Conservation (phyloP, 2,329 filamentous ascomycete genomes). For the Colletotrichum spaethianum region DNA sequence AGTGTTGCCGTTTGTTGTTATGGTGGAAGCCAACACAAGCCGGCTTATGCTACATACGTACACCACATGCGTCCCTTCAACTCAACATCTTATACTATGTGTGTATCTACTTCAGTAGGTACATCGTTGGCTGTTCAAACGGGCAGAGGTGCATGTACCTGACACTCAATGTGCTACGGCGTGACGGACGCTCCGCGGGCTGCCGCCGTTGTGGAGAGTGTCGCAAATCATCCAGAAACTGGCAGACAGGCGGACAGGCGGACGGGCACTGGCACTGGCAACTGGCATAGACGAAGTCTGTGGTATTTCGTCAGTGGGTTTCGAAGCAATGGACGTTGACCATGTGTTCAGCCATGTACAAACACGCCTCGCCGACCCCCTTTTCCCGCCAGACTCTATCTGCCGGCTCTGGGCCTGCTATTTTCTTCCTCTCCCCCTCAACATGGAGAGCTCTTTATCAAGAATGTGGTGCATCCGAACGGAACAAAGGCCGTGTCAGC, state of each 20-base stretch:
- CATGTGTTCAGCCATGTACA: constrained; percentile 7
- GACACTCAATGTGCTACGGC: neutral
- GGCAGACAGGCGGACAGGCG: constrained; percentile 1
- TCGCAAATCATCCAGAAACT: constrained; percentile 24
- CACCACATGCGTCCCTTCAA: neutral
- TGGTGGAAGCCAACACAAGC: neutral
- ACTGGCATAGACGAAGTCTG: constrained; percentile 17
- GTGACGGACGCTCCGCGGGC: constrained; percentile 10
- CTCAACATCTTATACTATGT: neutral
- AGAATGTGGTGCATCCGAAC: neutral
- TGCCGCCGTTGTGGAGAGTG: constrained; percentile 14
- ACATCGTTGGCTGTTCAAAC: neutral
- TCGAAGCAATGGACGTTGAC: constrained; percentile 4
- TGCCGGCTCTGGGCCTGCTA: constrained; percentile 23
- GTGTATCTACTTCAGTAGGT: neutral
- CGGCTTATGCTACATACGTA: neutral
- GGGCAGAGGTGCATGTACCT: neutral
- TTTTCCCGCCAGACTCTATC: constrained; percentile 4
- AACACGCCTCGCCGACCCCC: constrained; percentile 9
- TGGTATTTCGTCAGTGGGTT: constrained; percentile 25
- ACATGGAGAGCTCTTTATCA: neutral
- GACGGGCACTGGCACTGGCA: constrained; percentile 3
- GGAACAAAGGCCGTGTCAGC: constrained; percentile 6
- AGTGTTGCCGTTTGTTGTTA: neutral
- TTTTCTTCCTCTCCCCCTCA: neutral